Percentiles rank a stretch among this genome's conserved stretches.
Evolutionary conservation across 208 protist species (phyloP).

Genomic region (Acanthamoeba healyi): DNA sequence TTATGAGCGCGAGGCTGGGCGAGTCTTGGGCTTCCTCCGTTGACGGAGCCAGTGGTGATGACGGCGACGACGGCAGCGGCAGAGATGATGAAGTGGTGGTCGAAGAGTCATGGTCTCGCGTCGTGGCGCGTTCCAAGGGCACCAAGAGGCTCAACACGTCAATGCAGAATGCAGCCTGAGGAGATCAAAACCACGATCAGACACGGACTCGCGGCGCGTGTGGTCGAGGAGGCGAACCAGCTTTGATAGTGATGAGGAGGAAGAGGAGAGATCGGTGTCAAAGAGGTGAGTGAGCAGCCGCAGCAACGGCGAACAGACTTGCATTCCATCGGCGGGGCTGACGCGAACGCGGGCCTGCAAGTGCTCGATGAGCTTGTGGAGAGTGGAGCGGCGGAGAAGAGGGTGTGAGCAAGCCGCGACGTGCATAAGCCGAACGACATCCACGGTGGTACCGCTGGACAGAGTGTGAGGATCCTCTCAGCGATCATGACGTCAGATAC

Average conservation of each 20-base stretch:
- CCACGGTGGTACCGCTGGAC: not conserved
- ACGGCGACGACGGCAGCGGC: no score
- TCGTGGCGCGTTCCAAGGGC: not conserved
- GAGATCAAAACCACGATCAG: not conserved
- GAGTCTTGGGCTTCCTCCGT: not conserved
- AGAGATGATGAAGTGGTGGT: no score
- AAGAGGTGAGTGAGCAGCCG: conserved; percentile 3
- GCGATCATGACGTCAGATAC: no score
- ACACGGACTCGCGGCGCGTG: not conserved
- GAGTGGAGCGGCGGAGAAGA: no score
- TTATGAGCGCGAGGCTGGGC: not conserved
- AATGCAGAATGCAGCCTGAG: not conserved
- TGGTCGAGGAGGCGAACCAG: not conserved
- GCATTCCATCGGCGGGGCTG: not conserved
- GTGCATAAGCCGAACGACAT: no score
- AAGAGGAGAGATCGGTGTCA: not conserved
- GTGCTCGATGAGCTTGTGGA: not conserved
- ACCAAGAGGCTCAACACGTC: not conserved
- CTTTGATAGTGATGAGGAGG: not conserved
- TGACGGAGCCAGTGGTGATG: no score
- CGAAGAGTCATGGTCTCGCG: not conserved
- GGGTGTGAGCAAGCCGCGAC: no score
- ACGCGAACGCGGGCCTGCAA: not conserved
- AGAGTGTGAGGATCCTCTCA: not conserved
- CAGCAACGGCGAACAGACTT: not conserved